Conservation (phyloP, 805 yeast species). For the Komagataella pastoris region DNA sequence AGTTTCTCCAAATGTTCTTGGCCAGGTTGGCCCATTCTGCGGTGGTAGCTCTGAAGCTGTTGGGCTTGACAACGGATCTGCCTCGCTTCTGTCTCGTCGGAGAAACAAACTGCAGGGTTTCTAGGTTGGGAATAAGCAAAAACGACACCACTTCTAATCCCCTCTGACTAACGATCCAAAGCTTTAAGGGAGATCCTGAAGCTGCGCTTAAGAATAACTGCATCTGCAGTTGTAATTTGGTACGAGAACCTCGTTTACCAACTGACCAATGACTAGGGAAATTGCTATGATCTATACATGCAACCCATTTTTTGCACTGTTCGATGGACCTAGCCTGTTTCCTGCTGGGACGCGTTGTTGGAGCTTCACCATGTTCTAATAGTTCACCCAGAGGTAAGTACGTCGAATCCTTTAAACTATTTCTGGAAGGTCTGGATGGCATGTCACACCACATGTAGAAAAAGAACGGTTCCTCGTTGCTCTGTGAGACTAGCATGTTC, state of each 20-base stretch:
- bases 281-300: slow-evolving; percentile 16
- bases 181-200: background rate
- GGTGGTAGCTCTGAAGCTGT: background rate
- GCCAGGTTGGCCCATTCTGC: background rate
- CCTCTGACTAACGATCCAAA: background rate
- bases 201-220: background rate
- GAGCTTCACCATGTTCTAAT: background rate
- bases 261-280: slow-evolving; percentile 18
- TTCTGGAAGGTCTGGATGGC: background rate
- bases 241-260: slow-evolving; percentile 8
- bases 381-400: background rate
- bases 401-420: background rate
- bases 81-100: background rate
- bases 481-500: background rate
- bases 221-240: background rate
- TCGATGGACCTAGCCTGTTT: background rate
- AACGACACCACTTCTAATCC: slow-evolving; percentile 12
- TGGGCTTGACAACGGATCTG: background rate
- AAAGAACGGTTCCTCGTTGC: background rate
- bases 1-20: background rate
- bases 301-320: slow-evolving; percentile 7
- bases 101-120: background rate
- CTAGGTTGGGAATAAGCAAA: background rate
- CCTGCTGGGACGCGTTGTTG: background rate
- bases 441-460: background rate